These are phyloP conservation scores for Pseudoscleropodium purum DNA, from an alignment of 225 moss, liverwort and hornwort genomes.

Conservation along the genomic window DNA sequence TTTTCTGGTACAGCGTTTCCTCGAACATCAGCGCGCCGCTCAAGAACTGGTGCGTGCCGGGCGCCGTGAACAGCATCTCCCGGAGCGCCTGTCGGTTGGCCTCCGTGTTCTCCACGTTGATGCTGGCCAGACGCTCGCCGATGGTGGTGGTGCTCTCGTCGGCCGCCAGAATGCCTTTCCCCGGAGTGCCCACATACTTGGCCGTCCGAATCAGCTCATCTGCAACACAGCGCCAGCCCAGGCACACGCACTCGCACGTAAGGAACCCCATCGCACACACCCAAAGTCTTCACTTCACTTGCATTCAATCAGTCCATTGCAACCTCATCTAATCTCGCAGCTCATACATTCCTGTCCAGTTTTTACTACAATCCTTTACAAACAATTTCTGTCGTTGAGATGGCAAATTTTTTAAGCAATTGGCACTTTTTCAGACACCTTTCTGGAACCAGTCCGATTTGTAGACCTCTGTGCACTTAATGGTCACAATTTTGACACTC, in stretches of 20 bases:
- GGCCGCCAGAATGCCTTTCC: constrained; percentile 46
- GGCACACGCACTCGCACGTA: not conserved
- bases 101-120: constrained; percentile 53
- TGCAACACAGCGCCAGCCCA: constrained; percentile 1
- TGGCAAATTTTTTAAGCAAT: not conserved
- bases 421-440: not conserved
- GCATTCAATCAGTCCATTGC: not conserved
- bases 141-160: constrained; percentile 45
- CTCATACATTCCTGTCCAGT: not conserved
- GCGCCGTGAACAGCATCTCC: constrained; percentile 52
- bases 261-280: not conserved
- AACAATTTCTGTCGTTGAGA: not conserved
- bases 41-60: constrained; percentile 39
- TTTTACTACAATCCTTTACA: not conserved
- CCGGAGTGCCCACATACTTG: constrained; percentile 42
- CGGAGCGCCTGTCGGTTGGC: constrained; percentile 48
- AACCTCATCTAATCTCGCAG: not conserved
- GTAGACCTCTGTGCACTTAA: not conserved
- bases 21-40: constrained; percentile 40
- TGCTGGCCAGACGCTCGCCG: constrained; percentile 26
- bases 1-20: constrained; percentile 49
- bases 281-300: not conserved
- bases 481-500: not conserved
- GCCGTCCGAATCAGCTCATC: constrained; percentile 53
- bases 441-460: not conserved